phyloP scores from a whole-genome alignment of 805 yeast genomes.

The Suhomyces emberorum region DNA sequence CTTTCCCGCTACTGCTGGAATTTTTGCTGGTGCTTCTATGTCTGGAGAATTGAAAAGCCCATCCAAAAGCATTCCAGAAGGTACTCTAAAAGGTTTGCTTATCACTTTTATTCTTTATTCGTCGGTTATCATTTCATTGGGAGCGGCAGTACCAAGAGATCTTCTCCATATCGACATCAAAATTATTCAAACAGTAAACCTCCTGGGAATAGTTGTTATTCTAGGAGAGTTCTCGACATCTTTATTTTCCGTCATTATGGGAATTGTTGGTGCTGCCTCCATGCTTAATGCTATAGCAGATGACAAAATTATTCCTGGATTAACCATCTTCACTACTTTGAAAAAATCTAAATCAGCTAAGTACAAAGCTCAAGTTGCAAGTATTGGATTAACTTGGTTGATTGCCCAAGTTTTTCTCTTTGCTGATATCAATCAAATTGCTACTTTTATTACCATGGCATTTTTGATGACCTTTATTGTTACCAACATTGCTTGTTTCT shows the following conservation, averaged over 20 bases:
- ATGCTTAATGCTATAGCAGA: conserved; percentile 87
- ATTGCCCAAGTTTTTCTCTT: conserved; percentile 82
- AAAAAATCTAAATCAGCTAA: conserved; percentile 41
- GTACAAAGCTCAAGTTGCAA: conserved; percentile 56
- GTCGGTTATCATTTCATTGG: conserved; percentile 78
- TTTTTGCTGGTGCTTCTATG: conserved; percentile 98
- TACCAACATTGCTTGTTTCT: conserved; percentile 88
- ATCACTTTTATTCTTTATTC: conserved; percentile 76
- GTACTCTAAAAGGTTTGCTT: conserved; percentile 83
- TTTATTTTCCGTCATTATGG: conserved; percentile 89
- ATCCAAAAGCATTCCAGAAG: conserved; percentile 84
- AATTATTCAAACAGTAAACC: conserved; percentile 76
- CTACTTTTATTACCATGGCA: conserved; percentile 95
- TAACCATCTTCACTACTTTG: conserved; percentile 46
- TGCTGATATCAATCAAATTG: conserved; percentile 90
- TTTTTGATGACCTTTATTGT: conserved; percentile 94
- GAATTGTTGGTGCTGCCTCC: conserved; percentile 93
- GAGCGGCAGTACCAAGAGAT: conserved; percentile 75
- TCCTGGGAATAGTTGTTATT: conserved; percentile 64
- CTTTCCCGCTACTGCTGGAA: conserved; percentile 98
- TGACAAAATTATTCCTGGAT: conserved; percentile 83
- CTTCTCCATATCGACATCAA: conserved; percentile 76
- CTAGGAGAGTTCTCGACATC: conserved; percentile 93
- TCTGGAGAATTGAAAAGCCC: conserved; percentile 89
- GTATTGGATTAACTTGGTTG: conserved; percentile 74